Evolutionary conservation across 345 rosid species (phyloP).

Genomic region (Salix suchowensis): DNA sequence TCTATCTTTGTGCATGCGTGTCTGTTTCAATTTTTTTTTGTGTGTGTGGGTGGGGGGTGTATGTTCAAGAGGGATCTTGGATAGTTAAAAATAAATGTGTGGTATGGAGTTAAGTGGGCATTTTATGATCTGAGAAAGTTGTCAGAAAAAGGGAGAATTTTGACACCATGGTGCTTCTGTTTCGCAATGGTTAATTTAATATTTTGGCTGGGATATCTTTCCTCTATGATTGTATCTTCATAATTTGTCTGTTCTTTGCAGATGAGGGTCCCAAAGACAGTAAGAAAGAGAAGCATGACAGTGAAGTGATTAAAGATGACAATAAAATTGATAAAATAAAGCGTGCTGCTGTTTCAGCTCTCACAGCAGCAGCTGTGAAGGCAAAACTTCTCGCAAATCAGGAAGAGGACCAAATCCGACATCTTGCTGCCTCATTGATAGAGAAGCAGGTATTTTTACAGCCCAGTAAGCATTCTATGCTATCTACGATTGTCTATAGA

Average conservation of each 20-base stretch:
- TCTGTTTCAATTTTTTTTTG: too few relatives aligned
- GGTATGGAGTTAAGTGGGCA: not conserved
- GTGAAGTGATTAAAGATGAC: constrained; percentile 44
- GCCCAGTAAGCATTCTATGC: not conserved
- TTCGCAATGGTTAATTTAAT: not conserved
- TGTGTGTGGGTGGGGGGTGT: not conserved
- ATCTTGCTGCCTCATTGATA: constrained; percentile 58
- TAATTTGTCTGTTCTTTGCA: constrained; percentile 14
- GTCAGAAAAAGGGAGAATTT: not conserved
- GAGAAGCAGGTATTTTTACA: constrained; percentile 73
- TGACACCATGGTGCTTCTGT: not conserved
- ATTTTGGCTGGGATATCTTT: not conserved
- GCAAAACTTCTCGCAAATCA: constrained; percentile 76
- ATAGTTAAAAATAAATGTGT: not conserved
- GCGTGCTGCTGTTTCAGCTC: constrained; percentile 70
- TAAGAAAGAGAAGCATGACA: constrained; percentile 37
- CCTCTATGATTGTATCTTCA: not conserved
- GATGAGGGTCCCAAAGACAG: constrained; percentile 30
- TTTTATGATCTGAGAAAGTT: not conserved
- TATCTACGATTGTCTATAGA: not conserved
- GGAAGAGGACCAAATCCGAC: constrained; percentile 84
- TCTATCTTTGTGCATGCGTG: not conserved
- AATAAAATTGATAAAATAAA: constrained; percentile 53
- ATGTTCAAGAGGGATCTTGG: not conserved
- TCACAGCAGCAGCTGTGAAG: constrained; percentile 95